Percentiles rank a stretch among this genome's conserved stretches.
These are phyloP conservation scores for Elymus sibiricus DNA, from an alignment of 176 grass and related monocot genomes.

Conservation along the genomic window DNA sequence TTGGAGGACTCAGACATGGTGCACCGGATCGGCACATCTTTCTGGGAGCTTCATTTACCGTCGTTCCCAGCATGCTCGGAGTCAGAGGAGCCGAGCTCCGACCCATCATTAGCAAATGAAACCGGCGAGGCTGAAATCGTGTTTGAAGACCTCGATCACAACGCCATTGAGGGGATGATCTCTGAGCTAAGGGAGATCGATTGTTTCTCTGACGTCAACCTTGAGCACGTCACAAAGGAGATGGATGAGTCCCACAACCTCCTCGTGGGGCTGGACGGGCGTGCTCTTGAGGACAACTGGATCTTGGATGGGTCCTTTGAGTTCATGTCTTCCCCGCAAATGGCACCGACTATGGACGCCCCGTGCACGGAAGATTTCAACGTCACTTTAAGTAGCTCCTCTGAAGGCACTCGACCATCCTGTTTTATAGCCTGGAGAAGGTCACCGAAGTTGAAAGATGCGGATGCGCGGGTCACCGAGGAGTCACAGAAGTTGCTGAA, in stretches of 20 bases:
- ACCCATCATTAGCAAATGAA: slow-evolving; percentile 24
- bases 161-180: not conserved
- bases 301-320: slow-evolving; percentile 36
- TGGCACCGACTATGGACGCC: not conserved
- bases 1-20: slow-evolving; percentile 46
- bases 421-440: slow-evolving; percentile 51
- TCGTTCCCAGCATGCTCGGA: slow-evolving; percentile 12
- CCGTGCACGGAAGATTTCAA: not conserved
- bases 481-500: slow-evolving; percentile 70
- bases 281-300: slow-evolving; percentile 34
- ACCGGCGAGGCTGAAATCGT: slow-evolving; percentile 11
- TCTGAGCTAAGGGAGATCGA: not conserved
- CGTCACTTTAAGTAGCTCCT: not conserved
- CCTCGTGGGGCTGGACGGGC: slow-evolving; percentile 38
- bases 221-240: slow-evolving; percentile 12
- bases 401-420: slow-evolving; percentile 21
- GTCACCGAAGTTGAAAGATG: not conserved
- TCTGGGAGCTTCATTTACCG: slow-evolving; percentile 33
- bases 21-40: slow-evolving; percentile 32
- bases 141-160: slow-evolving; percentile 21
- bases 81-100: slow-evolving; percentile 32
- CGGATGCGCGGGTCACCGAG: not conserved
- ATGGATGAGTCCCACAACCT: slow-evolving; percentile 29
- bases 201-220: not conserved
- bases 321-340: not conserved